These are phyloP conservation scores for Dentipellis sp. DNA, from an alignment of 768 basidiomycete genomes.

Conservation along the genomic window DNA sequence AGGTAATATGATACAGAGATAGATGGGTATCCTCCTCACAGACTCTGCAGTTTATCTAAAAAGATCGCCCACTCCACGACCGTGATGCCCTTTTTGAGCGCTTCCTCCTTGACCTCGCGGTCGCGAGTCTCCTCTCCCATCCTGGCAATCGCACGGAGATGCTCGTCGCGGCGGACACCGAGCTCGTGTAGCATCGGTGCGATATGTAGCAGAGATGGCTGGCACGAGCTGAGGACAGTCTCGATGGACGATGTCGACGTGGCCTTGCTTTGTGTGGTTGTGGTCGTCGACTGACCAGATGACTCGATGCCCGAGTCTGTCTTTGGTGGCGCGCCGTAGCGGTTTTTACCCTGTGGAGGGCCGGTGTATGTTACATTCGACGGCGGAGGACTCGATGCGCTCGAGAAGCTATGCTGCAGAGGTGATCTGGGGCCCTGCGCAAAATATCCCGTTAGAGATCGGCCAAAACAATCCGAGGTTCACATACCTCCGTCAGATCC, in stretches of 20 bases:
- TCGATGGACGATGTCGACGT: slow-evolving; percentile 37
- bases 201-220: slow-evolving; percentile 58
- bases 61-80: slow-evolving; percentile 76
- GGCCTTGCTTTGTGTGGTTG: slow-evolving; percentile 20
- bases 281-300: slow-evolving; percentile 3
- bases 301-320: slow-evolving; percentile 8
- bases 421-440: slow-evolving; percentile 3
- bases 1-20: background rate
- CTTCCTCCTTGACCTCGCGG: slow-evolving; percentile 61
- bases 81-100: slow-evolving; percentile 57
- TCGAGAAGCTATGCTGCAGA: slow-evolving; percentile 2
- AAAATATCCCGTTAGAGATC: background rate
- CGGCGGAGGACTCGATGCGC: slow-evolving; percentile 6
- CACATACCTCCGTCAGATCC: slow-evolving; percentile 20
- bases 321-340: slow-evolving; percentile 3
- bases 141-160: slow-evolving; percentile 51
- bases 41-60: slow-evolving; percentile 48
- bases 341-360: slow-evolving; percentile 1
- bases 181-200: slow-evolving; percentile 44
- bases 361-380: background rate
- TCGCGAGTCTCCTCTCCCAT: slow-evolving; percentile 60
- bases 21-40: slow-evolving; percentile 6
- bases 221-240: slow-evolving; percentile 47
- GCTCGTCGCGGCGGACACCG: slow-evolving; percentile 51
- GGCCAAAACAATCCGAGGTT: background rate